Conservation (phyloP, 2,329 filamentous ascomycete species). For the Didymella lethalis region DNA sequence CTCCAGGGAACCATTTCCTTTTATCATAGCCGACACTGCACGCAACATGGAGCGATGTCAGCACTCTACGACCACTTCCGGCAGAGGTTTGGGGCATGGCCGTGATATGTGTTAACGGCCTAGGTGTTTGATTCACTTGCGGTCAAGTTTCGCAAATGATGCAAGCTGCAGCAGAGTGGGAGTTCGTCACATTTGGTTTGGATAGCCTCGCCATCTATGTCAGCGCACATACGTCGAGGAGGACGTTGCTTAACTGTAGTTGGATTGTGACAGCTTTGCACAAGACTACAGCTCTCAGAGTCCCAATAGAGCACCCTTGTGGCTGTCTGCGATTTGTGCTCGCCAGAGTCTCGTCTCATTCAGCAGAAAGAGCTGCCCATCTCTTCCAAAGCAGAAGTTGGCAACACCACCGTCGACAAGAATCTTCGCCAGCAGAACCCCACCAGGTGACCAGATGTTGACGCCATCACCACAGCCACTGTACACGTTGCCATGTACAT, state of each 20-base stretch:
- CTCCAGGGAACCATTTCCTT: too few species aligned
- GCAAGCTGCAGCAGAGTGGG: neutral
- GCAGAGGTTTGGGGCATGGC: neutral
- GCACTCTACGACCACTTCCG: neutral
- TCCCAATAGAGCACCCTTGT: conserved; percentile 25
- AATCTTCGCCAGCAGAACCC: conserved; percentile 52
- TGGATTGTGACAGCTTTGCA: neutral
- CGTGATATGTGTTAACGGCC: neutral
- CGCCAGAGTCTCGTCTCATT: conserved; percentile 47
- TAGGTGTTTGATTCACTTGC: neutral
- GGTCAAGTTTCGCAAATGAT: neutral
- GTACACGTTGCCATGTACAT: conserved; percentile 60
- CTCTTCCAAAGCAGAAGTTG: conserved; percentile 58
- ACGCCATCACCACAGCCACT: conserved; percentile 58
- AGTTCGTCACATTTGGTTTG: neutral
- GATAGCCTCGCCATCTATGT: neutral
- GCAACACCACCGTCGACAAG: conserved; percentile 49
- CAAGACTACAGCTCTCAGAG: neutral
- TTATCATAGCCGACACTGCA: too few species aligned
- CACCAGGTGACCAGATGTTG: conserved; percentile 57
- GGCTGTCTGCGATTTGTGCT: conserved; percentile 17
- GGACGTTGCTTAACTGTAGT: neutral
- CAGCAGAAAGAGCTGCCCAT: conserved; percentile 58
- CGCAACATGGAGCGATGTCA: too few species aligned
- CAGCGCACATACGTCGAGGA: neutral